phyloP scores from a whole-genome alignment of 1,284 basidiomycete genomes.

The Cryptococcus wingfieldii region DNA sequence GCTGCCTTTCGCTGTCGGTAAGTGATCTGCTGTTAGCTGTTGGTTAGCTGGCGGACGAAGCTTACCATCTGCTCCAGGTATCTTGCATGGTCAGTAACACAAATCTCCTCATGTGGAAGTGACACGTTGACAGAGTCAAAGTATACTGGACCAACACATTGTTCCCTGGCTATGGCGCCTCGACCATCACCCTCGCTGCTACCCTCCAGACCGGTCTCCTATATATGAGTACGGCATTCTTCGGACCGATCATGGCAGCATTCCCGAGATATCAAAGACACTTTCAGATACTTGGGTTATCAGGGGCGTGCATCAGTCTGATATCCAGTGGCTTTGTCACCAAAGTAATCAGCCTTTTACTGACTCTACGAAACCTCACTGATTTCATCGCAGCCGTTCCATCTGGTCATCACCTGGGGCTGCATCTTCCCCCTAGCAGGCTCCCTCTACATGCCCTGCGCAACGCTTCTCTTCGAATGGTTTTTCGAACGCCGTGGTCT shows the following conservation, averaged over 20 bases:
- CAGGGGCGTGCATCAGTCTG: constrained; percentile 23
- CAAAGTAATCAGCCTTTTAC: constrained; percentile 6
- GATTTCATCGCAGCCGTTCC: constrained; percentile 28
- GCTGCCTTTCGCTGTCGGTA: constrained; percentile 43
- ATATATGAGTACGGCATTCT: constrained; percentile 39
- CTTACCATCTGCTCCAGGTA: no score
- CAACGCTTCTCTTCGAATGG: constrained; percentile 47
- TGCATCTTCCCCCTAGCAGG: constrained; percentile 41
- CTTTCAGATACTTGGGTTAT: constrained; percentile 30
- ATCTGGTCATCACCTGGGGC: constrained; percentile 44
- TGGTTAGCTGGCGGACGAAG: no score
- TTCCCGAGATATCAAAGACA: constrained; percentile 24
- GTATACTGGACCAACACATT: constrained; percentile 41
- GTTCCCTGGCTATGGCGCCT: constrained; percentile 34
- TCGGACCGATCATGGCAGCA: constrained; percentile 37
- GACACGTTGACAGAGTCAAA: no score
- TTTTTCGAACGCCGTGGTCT: constrained; percentile 42
- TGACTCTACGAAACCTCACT: background rate
- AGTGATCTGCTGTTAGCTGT: constrained; percentile 25
- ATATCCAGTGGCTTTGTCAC: constrained; percentile 42
- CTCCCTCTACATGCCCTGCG: constrained; percentile 44
- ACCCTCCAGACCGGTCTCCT: constrained; percentile 44
- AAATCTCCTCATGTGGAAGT: no score
- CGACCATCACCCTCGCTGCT: constrained; percentile 41
- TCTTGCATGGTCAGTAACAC: no score